A percentile compares a stretch with the other conserved stretches of the same genome.
Conservation (phyloP, 305 asterid species). For the Fraxinus platypoda region DNA sequence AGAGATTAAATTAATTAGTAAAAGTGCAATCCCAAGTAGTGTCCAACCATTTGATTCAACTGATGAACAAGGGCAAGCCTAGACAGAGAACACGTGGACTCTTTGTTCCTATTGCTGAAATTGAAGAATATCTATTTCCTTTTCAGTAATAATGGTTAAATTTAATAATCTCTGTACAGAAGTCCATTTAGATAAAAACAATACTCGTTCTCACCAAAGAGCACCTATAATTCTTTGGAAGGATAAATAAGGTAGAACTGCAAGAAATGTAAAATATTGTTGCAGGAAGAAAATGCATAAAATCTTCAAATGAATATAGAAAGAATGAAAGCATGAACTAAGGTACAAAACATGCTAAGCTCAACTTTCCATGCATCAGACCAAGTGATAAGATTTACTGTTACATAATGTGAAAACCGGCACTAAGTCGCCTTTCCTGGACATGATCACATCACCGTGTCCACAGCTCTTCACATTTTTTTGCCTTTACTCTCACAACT, state of each 20-base stretch:
- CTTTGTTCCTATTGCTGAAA: neutral
- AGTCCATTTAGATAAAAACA: neutral
- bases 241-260: neutral
- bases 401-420: neutral
- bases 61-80: neutral
- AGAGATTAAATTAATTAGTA: neutral
- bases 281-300: neutral
- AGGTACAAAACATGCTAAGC: neutral
- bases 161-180: neutral
- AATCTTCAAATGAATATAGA: neutral
- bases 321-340: neutral
- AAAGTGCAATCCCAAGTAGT: neutral
- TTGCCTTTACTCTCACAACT: neutral
- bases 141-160: neutral
- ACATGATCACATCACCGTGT: neutral
- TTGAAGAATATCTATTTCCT: neutral
- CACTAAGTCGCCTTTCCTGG: neutral
- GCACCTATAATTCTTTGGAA: neutral
- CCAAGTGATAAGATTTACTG: neutral
- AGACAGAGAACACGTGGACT: neutral
- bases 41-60: neutral
- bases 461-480: neutral
- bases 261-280: neutral
- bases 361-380: neutral
- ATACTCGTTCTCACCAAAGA: neutral